Base-by-base conservation (phyloP, 2,329 filamentous ascomycete species). In the Ascochyta clinopodiicola region DNA sequence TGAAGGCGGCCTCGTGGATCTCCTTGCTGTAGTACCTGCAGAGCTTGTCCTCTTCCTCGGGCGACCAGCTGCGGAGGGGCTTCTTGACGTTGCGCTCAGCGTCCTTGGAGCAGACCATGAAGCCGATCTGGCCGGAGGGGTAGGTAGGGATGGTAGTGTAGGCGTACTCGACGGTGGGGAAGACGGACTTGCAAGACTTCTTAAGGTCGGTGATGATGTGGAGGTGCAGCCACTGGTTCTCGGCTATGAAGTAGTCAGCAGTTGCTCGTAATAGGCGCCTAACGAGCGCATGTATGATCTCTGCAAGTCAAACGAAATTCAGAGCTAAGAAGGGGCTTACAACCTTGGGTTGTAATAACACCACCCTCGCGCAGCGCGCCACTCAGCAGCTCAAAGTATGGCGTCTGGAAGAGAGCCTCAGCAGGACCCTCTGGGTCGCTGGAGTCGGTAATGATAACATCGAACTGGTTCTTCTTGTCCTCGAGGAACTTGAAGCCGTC, bases 291-390 rank as follows among this genome's bases (percentile, higher is more conserved):
- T 64, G 48, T 44, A 32, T 48, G 55, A 44, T 31, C 49, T 49
- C 31, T 45, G 47, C 50, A 63, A 54, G 50, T 51, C 60, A 60
- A 53, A 57, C 44, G 27, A 50, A 51, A 43, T 57, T 66, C 56
- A 61, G 64, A 63, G 67, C 53, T 68, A 79, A 78, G 79, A 79
- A 56, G 85, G 85, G 88, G 87, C 92, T 86, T 92, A 96, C 92
- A 96, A 99, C 95, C 95, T 97, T 99, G 95, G 77, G 95, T 99
- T 81, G 92, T 94, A 82, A 99, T 98, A 76, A 99, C 92, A 83
- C 95, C 95, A 80, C 93, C 94, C 73, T 96, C 92, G 67, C 91
- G 88, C 70, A 98, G 88, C 71, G 95, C 95, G 74, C 88, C 90
- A 78, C 89, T 84, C 61, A 99, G 86, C 68, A 99, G 88, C 85